Evolutionary conservation across 768 basidiomycete species (phyloP).

Genomic region (Lactifluus subvellereus): DNA sequence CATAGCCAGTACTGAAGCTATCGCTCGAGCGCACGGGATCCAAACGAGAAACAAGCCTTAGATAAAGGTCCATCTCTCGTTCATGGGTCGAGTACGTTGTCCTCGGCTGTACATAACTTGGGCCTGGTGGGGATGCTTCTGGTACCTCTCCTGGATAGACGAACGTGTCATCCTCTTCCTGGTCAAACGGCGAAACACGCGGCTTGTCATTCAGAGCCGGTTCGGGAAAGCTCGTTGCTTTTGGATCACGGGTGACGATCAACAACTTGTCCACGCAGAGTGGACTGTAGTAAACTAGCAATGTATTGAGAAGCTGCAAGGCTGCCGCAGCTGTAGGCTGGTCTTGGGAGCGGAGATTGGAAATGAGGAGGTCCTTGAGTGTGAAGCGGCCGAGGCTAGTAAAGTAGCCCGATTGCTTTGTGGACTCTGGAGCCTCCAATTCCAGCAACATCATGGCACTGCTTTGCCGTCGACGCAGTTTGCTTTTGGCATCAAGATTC

Average conservation of each 20-base stretch:
- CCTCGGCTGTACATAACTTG: conserved; percentile 51
- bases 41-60: conserved; percentile 69
- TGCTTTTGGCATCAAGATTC: conserved; percentile 39
- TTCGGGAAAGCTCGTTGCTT: conserved; percentile 70
- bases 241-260: conserved; percentile 58
- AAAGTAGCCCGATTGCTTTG: conserved; percentile 73
- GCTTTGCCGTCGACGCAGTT: conserved; percentile 63
- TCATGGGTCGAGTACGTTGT: conserved; percentile 78
- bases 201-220: conserved; percentile 34
- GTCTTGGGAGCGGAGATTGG: conserved; percentile 66
- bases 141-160: conserved; percentile 37
- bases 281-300: conserved; percentile 65
- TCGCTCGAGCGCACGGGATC: conserved; percentile 65
- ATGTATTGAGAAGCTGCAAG: conserved; percentile 71
- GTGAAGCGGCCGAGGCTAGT: conserved; percentile 86
- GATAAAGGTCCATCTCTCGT: conserved; percentile 77
- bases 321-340: conserved; percentile 68
- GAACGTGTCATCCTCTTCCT: conserved; percentile 41
- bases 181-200: conserved; percentile 20
- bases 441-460: conserved; percentile 89
- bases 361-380: conserved; percentile 78
- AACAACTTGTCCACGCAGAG: conserved; percentile 63
- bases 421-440: conserved; percentile 70
- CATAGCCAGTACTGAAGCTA: conserved; percentile 79
- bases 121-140: conserved; percentile 15